phyloP scores from a whole-genome alignment of 495 filamentous ascomycete genomes.

The Rhypophila decipiens region DNA sequence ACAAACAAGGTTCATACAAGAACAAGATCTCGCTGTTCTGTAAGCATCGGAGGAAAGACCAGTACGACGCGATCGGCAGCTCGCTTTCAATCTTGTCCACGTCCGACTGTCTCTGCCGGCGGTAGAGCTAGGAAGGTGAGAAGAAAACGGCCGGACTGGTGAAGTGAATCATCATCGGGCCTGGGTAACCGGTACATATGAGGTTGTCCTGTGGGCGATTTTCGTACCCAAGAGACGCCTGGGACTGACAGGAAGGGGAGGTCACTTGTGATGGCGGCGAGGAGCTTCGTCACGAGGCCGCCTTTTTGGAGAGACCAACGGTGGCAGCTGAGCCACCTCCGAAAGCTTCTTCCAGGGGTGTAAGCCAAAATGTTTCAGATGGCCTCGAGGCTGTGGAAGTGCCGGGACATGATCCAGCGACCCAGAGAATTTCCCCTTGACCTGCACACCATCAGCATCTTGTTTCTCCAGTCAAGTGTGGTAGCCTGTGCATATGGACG shows the following conservation, averaged over 20 bases:
- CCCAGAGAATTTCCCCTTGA: too few species aligned
- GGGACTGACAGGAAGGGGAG: neutral
- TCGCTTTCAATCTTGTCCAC: neutral
- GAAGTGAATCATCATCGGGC: constrained; percentile 19
- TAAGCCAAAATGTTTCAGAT: constrained; percentile 5
- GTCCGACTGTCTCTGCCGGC: neutral
- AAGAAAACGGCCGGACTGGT: too few species aligned
- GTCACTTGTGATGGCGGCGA: constrained; percentile 4
- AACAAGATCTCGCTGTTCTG: constrained; percentile 1
- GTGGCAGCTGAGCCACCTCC: constrained; percentile 25
- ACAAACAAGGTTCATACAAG: constrained; percentile 11
- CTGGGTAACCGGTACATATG: constrained; percentile 4
- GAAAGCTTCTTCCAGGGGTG: neutral
- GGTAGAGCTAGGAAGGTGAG: neutral
- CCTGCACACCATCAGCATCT: too few species aligned
- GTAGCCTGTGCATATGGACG: too few species aligned
- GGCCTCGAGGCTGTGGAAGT: neutral
- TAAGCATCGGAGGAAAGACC: neutral
- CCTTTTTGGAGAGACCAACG: constrained; percentile 13
- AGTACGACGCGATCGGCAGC: constrained; percentile 10
- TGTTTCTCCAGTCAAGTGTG: too few species aligned
- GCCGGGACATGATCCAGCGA: too few species aligned
- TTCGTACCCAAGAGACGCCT: constrained; percentile 4
- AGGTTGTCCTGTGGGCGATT: constrained; percentile 4
- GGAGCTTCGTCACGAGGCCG: constrained; percentile 16